Base-by-base conservation (phyloP, 2,329 filamentous ascomycete species). In the Parafenestella ontariensis region DNA sequence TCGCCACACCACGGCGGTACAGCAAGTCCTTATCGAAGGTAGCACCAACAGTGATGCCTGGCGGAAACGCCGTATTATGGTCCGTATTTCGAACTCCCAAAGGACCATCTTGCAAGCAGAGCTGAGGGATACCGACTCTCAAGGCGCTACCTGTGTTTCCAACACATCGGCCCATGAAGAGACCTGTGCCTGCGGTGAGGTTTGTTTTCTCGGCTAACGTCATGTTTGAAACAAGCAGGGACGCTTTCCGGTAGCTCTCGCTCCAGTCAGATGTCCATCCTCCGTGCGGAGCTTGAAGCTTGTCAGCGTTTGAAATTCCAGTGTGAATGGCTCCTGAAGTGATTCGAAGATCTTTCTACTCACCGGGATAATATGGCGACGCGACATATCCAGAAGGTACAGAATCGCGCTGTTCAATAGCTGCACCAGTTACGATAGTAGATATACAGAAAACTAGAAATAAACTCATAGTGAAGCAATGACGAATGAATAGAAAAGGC, bases 181-280 rank as follows among this genome's bases (percentile, higher is more conserved):
- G 82, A 1, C 89, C 89, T 1, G 84, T 88, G 3, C 90, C 90
- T 1, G 85, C 84, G 0, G 89, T 92, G 46, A 92, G 82, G 68
- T 92, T 93, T 3, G 89, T 87, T 77, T 93, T 94, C 72, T 93
- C 90, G 1, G 89, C 89, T 51, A 94, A 75, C 0, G 89, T 93
- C 89, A 94, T 91, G 43, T 86, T 83, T 48, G 85, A 84, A 15
- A 94, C 90, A 13, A 93, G 74, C 3, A 79, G 74, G 52, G 86
- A 82, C 1, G 90, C 90, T 66, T 89, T 91, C 47, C 77, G 77
- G 68, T 92, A 94, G 63, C 89, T 88, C 17, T 84, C 83, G 20
- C 79, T 78, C 90, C 90, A 94, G 52, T 84, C 83, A 5, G 82
- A 76, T 0, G 83, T 77, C 87, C 90, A 92, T 34, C 90, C 90